phyloP scores from a whole-genome alignment of 768 basidiomycete species.

The Russula emetica region DNA sequence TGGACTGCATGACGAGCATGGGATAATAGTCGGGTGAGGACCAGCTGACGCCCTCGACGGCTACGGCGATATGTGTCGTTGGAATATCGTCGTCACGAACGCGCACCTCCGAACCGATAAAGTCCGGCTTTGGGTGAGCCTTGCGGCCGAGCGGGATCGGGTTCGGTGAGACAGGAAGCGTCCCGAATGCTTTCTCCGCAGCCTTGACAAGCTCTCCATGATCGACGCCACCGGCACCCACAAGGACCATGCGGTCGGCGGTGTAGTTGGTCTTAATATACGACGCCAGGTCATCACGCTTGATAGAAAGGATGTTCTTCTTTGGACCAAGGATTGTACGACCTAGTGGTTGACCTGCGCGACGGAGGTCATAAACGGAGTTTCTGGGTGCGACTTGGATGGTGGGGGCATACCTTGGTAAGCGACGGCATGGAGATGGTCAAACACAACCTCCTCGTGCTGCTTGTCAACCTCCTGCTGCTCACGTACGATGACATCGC shows the following conservation, averaged over 20 bases:
- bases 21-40: slow-evolving; percentile 98
- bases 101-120: slow-evolving; percentile 93
- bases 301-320: slow-evolving; percentile 92
- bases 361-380: slow-evolving; percentile 18
- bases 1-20: slow-evolving; percentile 96
- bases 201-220: slow-evolving; percentile 91
- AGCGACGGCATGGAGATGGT: slow-evolving; percentile 94
- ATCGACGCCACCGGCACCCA: slow-evolving; percentile 93
- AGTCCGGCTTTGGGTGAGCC: slow-evolving; percentile 70
- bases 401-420: slow-evolving; percentile 72
- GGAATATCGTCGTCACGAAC: slow-evolving; percentile 87
- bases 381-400: neutral
- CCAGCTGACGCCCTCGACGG: slow-evolving; percentile 98
- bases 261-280: slow-evolving; percentile 99
- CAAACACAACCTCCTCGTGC: slow-evolving; percentile 96
- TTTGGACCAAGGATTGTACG: slow-evolving; percentile 97
- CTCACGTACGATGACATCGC: slow-evolving; percentile 93
- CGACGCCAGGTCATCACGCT: slow-evolving; percentile 75
- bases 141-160: slow-evolving; percentile 86
- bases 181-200: slow-evolving; percentile 89
- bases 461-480: slow-evolving; percentile 99
- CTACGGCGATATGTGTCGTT: slow-evolving; percentile 91
- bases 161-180: slow-evolving; percentile 79
- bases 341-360: slow-evolving; percentile 87
- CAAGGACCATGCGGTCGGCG: slow-evolving; percentile 97